These are phyloP conservation scores for Corymbia calophylla DNA, from an alignment of 441 rosid genomes.

Conservation along the genomic window DNA sequence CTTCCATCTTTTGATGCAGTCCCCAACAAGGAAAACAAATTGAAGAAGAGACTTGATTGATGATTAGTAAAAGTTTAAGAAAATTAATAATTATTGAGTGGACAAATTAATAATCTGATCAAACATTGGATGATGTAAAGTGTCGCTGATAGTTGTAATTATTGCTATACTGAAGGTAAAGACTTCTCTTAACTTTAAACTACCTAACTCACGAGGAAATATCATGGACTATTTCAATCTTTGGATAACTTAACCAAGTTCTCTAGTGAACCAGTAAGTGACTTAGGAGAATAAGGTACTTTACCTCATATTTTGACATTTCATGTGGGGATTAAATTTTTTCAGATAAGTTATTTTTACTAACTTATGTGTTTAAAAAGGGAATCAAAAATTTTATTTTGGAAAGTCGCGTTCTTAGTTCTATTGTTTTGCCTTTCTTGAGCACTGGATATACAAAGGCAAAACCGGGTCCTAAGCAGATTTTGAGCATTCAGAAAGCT, in stretches of 20 bases:
- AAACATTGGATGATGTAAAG: not conserved
- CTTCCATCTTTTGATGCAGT: not conserved
- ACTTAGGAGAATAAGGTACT: not conserved
- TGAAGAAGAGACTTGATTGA: not conserved
- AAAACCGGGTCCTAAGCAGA: too few relatives aligned
- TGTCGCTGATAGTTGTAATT: accelerated
- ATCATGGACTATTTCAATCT: too few relatives aligned
- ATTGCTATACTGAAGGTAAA: too few relatives aligned
- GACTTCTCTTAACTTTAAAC: too few relatives aligned
- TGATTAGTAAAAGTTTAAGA: not conserved
- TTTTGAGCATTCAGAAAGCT: too few relatives aligned
- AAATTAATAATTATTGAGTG: not conserved
- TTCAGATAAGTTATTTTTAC: not conserved
- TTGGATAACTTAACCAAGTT: too few relatives aligned
- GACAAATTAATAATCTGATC: accelerated
- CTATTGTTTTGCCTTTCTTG: not conserved
- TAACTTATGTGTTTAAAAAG: not conserved
- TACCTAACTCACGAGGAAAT: too few relatives aligned
- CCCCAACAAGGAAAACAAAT: not conserved
- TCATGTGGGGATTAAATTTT: not conserved
- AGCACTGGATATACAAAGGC: too few relatives aligned
- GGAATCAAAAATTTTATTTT: not conserved
- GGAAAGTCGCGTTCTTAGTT: not conserved
- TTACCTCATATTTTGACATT: not conserved
- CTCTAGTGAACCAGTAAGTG: too few relatives aligned